Percentiles rank a stretch among this genome's conserved stretches.
phyloP scores from a whole-genome alignment of 1,284 basidiomycete genomes.

The Afroboletus lepidellus region DNA sequence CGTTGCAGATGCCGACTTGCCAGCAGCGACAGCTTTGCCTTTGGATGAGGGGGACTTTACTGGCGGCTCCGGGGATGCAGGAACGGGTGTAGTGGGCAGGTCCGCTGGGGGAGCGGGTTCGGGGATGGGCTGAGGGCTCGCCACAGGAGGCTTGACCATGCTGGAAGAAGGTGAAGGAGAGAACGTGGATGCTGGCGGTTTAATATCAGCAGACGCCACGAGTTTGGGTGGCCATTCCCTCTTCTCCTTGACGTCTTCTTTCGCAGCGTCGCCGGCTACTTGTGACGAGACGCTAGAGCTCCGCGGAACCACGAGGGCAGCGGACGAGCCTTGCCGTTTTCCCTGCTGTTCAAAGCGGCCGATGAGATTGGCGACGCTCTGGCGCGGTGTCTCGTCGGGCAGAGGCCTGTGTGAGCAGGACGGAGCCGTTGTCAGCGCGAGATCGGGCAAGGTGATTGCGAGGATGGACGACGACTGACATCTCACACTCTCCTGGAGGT shows the following conservation, averaged over 20 bases:
- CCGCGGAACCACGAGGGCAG: slow-evolving; percentile 42
- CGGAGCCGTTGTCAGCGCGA: slow-evolving; percentile 14
- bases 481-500: slow-evolving; percentile 23
- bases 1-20: slow-evolving; percentile 20
- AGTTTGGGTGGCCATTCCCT: slow-evolving; percentile 74
- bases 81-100: slow-evolving; percentile 15
- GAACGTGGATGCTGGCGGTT: slow-evolving; percentile 26
- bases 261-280: slow-evolving; percentile 56
- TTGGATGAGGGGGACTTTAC: slow-evolving; percentile 21
- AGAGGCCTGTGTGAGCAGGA: slow-evolving; percentile 54
- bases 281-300: slow-evolving; percentile 65
- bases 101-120: slow-evolving; percentile 11
- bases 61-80: slow-evolving; percentile 23
- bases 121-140: slow-evolving; percentile 26
- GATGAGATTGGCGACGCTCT: slow-evolving; percentile 80
- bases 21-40: slow-evolving; percentile 25
- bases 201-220: slow-evolving; percentile 33
- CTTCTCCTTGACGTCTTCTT: slow-evolving; percentile 64
- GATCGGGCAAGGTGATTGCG: slow-evolving; percentile 1
- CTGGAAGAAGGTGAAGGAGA: slow-evolving; percentile 30
- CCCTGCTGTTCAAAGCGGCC: slow-evolving; percentile 77
- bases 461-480: slow-evolving; percentile 24
- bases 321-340: slow-evolving; percentile 51
- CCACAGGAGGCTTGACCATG: slow-evolving; percentile 26
- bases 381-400: slow-evolving; percentile 78